These are phyloP conservation scores for Aethionema arabicum DNA, from an alignment of 345 rosid genomes.

Conservation along the genomic window DNA sequence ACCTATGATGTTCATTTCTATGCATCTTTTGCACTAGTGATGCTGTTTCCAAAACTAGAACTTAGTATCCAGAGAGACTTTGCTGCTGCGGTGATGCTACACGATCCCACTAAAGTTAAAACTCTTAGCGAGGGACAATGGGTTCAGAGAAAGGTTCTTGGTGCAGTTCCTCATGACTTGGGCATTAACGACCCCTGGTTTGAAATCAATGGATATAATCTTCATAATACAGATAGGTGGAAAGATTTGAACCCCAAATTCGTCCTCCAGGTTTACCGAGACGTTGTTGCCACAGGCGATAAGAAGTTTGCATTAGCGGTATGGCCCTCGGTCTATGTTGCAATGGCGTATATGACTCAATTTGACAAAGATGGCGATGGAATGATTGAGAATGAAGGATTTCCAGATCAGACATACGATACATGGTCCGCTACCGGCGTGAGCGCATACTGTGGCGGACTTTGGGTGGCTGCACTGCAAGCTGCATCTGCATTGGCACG, in stretches of 20 bases:
- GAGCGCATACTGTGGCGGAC: constrained; percentile 87
- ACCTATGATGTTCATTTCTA: constrained; percentile 96
- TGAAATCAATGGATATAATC: constrained; percentile 73
- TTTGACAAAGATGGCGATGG: constrained; percentile 94
- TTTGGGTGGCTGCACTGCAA: constrained; percentile 94
- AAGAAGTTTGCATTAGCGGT: constrained; percentile 72
- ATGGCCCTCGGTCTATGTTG: constrained; percentile 90
- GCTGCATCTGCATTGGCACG: constrained; percentile 90
- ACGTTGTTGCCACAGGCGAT: constrained; percentile 85
- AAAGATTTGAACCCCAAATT: constrained; percentile 94
- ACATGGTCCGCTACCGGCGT: constrained; percentile 91
- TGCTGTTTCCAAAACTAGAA: constrained; percentile 86
- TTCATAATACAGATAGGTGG: constrained; percentile 77
- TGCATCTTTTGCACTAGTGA: constrained; percentile 77
- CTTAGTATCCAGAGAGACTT: constrained; percentile 93
- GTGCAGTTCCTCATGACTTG: constrained; percentile 94
- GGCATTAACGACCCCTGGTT: constrained; percentile 88
- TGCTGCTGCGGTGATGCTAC: constrained; percentile 90
- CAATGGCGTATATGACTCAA: constrained; percentile 90
- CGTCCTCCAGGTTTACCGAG: constrained; percentile 90
- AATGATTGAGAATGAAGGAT: constrained; percentile 93
- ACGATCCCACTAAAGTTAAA: constrained; percentile 70
- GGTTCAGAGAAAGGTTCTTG: constrained; percentile 79
- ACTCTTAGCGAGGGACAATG: constrained; percentile 60
- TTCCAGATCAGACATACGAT: constrained; percentile 97